phyloP scores from a whole-genome alignment of 805 yeast genomes.

The Myxozyma melibiosi region DNA sequence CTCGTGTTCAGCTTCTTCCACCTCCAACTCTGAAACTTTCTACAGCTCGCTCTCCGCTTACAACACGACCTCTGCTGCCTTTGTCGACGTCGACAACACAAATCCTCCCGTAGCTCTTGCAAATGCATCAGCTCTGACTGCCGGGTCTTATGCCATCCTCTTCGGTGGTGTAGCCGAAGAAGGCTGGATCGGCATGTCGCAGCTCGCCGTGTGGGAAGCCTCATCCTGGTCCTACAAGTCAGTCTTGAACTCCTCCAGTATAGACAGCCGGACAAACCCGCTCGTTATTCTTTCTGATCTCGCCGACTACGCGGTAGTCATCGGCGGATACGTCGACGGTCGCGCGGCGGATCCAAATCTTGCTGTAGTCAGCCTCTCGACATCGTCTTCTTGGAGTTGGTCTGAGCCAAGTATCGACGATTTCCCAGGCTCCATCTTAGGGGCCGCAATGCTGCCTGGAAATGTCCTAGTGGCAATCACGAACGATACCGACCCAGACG shows the following conservation, averaged over 20 bases:
- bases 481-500: conserved; percentile 3
- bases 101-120: conserved; percentile 37
- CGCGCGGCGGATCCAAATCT: conserved; percentile 49
- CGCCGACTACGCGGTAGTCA: conserved; percentile 47
- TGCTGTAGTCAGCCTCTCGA: conserved; percentile 43
- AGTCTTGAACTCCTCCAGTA: conserved; percentile 37
- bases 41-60: conserved; percentile 23
- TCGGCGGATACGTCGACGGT: conserved; percentile 61
- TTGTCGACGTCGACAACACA: conserved; percentile 15
- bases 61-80: conserved; percentile 4
- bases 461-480: conserved; percentile 37
- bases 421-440: conserved; percentile 29
- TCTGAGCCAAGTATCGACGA: conserved; percentile 25
- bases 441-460: conserved; percentile 42
- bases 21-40: background rate
- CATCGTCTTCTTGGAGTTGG: conserved; percentile 25
- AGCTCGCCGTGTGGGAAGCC: conserved; percentile 68
- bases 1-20: conserved; percentile 18
- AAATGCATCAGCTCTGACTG: conserved; percentile 35
- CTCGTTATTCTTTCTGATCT: conserved; percentile 58
- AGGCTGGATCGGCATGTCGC: conserved; percentile 76
- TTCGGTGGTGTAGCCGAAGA: conserved; percentile 65
- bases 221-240: conserved; percentile 64
- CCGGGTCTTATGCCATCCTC: conserved; percentile 39
- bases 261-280: conserved; percentile 59